Evolutionary conservation across 1,139 yeast genomes (phyloP).

Genomic region (Tardiomyces digboiensis): DNA sequence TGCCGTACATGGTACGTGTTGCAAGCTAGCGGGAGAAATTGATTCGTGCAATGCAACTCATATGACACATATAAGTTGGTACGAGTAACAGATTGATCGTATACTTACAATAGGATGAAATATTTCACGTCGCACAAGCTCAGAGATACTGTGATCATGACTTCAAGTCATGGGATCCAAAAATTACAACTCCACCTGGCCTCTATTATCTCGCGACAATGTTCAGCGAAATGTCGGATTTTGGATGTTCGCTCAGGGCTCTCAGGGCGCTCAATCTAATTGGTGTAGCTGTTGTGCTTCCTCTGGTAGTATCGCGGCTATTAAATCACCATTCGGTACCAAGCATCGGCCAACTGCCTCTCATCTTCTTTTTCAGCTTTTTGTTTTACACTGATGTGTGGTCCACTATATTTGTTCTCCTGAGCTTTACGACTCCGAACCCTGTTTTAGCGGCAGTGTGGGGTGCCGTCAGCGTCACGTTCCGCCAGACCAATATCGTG

Average conservation of each 20-base stretch:
- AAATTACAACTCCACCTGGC: conserved; percentile 97
- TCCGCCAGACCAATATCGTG: conserved; percentile 85
- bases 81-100: background rate
- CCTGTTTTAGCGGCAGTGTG: conserved; percentile 14
- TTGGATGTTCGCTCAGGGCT: conserved; percentile 27
- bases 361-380: conserved; percentile 61
- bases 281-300: conserved; percentile 52
- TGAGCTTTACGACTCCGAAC: conserved; percentile 28
- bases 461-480: conserved; percentile 35
- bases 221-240: conserved; percentile 22
- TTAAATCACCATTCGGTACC: conserved; percentile 1
- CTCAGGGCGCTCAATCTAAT: conserved; percentile 51
- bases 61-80: too few species aligned
- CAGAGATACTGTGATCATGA: conserved; percentile 51
- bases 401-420: conserved; percentile 65
- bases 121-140: conserved; percentile 79
- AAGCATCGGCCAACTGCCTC: conserved; percentile 39
- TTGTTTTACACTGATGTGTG: conserved; percentile 91
- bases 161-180: conserved; percentile 68
- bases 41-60: background rate
- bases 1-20: conserved; percentile 2
- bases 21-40: too few species aligned
- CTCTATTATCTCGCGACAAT: conserved; percentile 56
- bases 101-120: conserved; percentile 51
- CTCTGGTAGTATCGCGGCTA: conserved; percentile 24